Base-by-base conservation (phyloP, 371 early-diverging fungal genomes). In the Batrachochytrium dendrobatidis region DNA sequence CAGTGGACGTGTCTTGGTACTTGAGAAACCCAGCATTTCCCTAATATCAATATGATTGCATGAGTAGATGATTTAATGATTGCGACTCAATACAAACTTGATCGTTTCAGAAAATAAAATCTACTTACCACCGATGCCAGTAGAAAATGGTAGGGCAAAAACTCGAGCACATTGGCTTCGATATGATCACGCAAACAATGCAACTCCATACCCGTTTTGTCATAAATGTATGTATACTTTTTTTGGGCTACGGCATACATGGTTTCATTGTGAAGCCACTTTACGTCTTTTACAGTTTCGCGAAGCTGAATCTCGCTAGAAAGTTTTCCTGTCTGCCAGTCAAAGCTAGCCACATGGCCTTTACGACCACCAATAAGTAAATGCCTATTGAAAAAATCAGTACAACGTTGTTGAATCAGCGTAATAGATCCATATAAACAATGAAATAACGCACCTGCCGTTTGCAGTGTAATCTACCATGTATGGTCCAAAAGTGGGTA, bases 1-100 rank as follows among this genome's bases (percentile, higher is more conserved):
- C 99, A 30, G 91, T 95, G 1, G 95, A 95, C 44, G 91, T 90
- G 69, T 99, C 99, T 70, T 95, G 95, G 74, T 98, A 99, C 70
- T 85, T 86, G 28, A 99, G 72, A 49, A 72, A 79, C 12, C 97
- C 95, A 8, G 83, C 72, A 60, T 88, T 86, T 22, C 93, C 90
- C 84, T 83, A 64, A 12, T 2, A n/a, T n/a, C 12, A 12, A 39
- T n/a, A n/a, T 15, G 39, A 39, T n/a, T 39, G 39, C 35, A 25
- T 44, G 32, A 3, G 51, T 15, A 5, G n/a, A 30, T 39, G 15
- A 39, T 12, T 39, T 39, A n/a, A n/a, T 15, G 12, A 12, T 39
- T 39, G 39, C 39, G n/a, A n/a, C 39, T 26, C n/a, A n/a, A n/a
- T 18, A 7, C 18, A 18, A 31, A 31, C 29, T 68, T 44, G 34